Evolutionary conservation across 306 rosid species (phyloP).

Genomic region (Myrica gale): DNA sequence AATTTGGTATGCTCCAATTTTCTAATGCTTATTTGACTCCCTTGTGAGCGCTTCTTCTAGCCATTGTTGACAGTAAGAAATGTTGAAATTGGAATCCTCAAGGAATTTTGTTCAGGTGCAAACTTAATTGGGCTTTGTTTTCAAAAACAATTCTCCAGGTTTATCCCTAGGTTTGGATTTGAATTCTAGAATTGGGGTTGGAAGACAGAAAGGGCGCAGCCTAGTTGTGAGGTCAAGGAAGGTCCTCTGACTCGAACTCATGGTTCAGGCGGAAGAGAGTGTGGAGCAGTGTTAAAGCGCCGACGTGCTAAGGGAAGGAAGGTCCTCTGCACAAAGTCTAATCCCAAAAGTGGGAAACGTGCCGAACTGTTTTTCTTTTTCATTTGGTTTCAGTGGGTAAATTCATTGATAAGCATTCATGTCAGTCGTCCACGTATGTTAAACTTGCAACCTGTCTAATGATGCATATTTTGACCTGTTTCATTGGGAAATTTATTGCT

Average conservation of each 20-base stretch:
- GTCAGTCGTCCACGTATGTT: slow-evolving; percentile 15
- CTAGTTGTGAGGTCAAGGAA: slow-evolving; percentile 86
- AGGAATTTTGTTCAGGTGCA: slow-evolving; percentile 12
- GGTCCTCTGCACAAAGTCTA: slow-evolving; percentile 80
- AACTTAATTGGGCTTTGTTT: slow-evolving; percentile 14
- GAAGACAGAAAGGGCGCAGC: slow-evolving; percentile 47
- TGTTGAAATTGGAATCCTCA: not conserved
- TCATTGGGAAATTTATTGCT: slow-evolving; percentile 8
- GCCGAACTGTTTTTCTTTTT: slow-evolving; percentile 21
- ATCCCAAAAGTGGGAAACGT: slow-evolving; percentile 70
- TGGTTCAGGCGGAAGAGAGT: slow-evolving; percentile 77
- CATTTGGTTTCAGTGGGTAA: slow-evolving; percentile 22
- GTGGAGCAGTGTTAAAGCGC: slow-evolving; percentile 74
- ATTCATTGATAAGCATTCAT: slow-evolving; percentile 8
- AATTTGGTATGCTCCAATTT: no score
- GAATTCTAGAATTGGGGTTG: slow-evolving; percentile 37
- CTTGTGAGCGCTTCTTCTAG: not conserved
- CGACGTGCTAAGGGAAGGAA: slow-evolving; percentile 91
- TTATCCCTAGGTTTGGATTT: slow-evolving; percentile 60
- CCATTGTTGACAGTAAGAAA: not conserved
- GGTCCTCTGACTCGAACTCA: slow-evolving; percentile 76
- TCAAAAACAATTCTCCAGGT: slow-evolving; percentile 32
- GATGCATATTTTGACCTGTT: slow-evolving; percentile 19
- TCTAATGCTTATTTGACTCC: not conserved
- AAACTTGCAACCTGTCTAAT: slow-evolving; percentile 10